Evolutionary conservation across 805 yeast species (phyloP).

Genomic region (Candida multigemmis): DNA sequence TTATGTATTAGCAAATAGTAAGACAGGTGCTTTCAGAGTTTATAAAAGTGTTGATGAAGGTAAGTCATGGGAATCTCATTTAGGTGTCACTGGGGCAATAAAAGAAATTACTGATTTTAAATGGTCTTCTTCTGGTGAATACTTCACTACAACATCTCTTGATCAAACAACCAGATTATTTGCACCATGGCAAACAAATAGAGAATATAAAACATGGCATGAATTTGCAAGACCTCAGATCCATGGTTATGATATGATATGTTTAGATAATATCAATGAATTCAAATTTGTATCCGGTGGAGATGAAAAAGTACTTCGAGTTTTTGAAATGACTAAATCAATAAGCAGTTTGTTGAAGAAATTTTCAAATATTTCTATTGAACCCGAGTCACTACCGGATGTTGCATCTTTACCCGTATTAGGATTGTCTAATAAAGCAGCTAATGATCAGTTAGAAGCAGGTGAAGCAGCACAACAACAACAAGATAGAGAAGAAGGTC

Average conservation of each 20-base stretch:
- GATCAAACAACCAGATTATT: slow-evolving; percentile 91
- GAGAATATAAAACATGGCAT: slow-evolving; percentile 49
- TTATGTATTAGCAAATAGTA: slow-evolving; percentile 71
- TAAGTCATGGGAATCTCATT: slow-evolving; percentile 31
- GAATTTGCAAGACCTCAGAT: slow-evolving; percentile 97
- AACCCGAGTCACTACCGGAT: slow-evolving; percentile 45
- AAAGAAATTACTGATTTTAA: slow-evolving; percentile 67
- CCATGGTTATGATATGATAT: slow-evolving; percentile 95
- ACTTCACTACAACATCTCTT: slow-evolving; percentile 66
- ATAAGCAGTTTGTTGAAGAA: slow-evolving; percentile 54
- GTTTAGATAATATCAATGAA: slow-evolving; percentile 52
- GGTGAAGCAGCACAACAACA: slow-evolving; percentile 28
- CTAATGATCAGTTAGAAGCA: slow-evolving; percentile 36
- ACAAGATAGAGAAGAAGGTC: slow-evolving; percentile 29
- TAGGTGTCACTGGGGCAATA: slow-evolving; percentile 71
- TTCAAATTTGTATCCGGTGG: slow-evolving; percentile 84
- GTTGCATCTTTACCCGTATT: slow-evolving; percentile 88
- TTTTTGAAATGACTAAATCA: slow-evolving; percentile 80
- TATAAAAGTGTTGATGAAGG: slow-evolving; percentile 40
- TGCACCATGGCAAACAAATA: slow-evolving; percentile 46
- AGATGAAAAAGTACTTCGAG: slow-evolving; percentile 86
- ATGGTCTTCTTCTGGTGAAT: slow-evolving; percentile 65
- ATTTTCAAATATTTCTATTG: slow-evolving; percentile 37
- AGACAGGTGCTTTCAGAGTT: slow-evolving; percentile 85
- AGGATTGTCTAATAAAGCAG: slow-evolving; percentile 89